A percentile compares a stretch with the other conserved stretches of the same genome.
These are phyloP conservation scores for Tympanopsis confertula DNA, from an alignment of 2,329 filamentous ascomycete species.

Conservation along the genomic window DNA sequence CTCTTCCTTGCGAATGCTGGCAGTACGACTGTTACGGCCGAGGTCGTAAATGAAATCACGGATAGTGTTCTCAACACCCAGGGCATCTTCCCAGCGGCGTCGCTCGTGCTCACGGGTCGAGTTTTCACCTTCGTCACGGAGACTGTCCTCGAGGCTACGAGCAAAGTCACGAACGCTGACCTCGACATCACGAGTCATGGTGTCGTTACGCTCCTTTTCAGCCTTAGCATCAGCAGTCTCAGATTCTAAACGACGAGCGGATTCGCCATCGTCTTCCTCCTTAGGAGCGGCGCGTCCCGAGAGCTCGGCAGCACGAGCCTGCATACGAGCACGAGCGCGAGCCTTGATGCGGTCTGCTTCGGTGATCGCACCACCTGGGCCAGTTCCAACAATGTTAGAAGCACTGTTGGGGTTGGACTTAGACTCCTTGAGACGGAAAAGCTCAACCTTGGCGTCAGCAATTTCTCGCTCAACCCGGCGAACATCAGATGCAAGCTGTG, in stretches of 20 bases:
- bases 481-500: conserved; percentile 83
- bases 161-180: conserved; percentile 88
- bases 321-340: conserved; percentile 95
- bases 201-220: conserved; percentile 87
- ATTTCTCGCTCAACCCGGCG: conserved; percentile 84
- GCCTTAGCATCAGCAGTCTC: conserved; percentile 71
- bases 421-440: conserved; percentile 87
- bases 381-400: conserved; percentile 79
- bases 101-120: conserved; percentile 78
- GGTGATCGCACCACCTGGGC: conserved; percentile 78
- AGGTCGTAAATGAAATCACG: conserved; percentile 97
- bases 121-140: conserved; percentile 70
- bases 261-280: conserved; percentile 56
- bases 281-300: conserved; percentile 68
- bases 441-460: conserved; percentile 77
- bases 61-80: conserved; percentile 92
- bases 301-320: conserved; percentile 84
- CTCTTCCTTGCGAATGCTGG: conserved; percentile 54
- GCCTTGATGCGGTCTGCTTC: conserved; percentile 92
- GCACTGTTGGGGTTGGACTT: conserved; percentile 61
- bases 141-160: conserved; percentile 69
- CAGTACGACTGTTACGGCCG: conserved; percentile 71
- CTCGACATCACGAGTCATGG: conserved; percentile 93
- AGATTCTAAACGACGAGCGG: conserved; percentile 76
- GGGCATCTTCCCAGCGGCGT: conserved; percentile 86